Evolutionary conservation across 2,329 filamentous ascomycete genomes (phyloP).

Genomic region (Dactylella cylindrospora): DNA sequence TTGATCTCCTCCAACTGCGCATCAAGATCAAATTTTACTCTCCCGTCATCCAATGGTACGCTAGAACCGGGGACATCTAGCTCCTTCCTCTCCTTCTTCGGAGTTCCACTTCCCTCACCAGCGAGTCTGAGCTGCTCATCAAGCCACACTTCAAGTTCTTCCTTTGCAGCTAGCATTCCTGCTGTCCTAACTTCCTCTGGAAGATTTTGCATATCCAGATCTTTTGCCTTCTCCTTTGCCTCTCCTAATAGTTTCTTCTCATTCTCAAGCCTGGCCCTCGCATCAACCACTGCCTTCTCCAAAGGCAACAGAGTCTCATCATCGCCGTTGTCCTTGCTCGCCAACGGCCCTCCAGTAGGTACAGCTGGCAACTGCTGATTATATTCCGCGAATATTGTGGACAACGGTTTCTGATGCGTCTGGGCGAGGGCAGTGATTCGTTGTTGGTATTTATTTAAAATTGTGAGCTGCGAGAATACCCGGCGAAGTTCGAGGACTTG

Average conservation of each 20-base stretch:
- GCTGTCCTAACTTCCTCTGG: conserved; percentile 22
- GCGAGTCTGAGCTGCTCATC: conserved; percentile 36
- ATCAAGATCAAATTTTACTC: conserved; percentile 23
- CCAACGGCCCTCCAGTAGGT: conserved; percentile 25
- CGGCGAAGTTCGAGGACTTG: conserved; percentile 31
- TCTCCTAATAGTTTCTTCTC: conserved; percentile 23
- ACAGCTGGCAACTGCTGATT: conserved; percentile 14
- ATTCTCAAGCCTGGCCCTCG: conserved; percentile 48
- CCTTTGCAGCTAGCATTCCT: conserved; percentile 35
- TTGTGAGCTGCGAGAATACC: conserved; percentile 28
- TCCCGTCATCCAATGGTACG: not conserved
- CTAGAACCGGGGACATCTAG: not conserved
- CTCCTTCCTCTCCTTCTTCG: conserved; percentile 21
- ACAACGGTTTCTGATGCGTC: conserved; percentile 5
- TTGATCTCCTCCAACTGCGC: conserved; percentile 24
- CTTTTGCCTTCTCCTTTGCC: conserved; percentile 10
- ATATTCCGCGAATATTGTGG: conserved; percentile 13
- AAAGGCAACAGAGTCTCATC: conserved; percentile 32
- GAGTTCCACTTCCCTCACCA: conserved; percentile 35
- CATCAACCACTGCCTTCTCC: conserved; percentile 47
- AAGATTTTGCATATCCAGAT: conserved; percentile 11
- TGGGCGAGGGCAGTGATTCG: conserved; percentile 27
- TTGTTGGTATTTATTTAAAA: conserved; percentile 36
- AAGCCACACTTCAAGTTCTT: conserved; percentile 35
- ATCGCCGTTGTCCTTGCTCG: conserved; percentile 13